Base-by-base conservation (phyloP, 768 basidiomycete species). In the Mycena vulgaris region DNA sequence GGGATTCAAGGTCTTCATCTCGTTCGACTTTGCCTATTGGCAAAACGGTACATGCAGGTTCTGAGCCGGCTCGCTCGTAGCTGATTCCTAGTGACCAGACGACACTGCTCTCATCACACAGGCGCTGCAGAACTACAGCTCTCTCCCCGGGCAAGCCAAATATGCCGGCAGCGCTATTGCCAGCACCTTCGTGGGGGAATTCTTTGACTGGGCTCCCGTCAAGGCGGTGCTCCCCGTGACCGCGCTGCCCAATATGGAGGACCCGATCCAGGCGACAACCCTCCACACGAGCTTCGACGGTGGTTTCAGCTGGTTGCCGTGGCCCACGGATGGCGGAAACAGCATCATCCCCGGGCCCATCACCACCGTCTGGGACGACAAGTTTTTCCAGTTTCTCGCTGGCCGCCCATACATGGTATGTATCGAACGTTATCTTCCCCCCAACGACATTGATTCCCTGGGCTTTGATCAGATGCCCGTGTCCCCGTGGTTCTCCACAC, bases 161-260 rank as follows among this genome's bases (percentile, higher is more conserved):
- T 81, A 80, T 66, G 74, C 80, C 57, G 78, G 78, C 40, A 79
- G 80, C 53, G 77, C 79, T 4, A 80, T 86, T 66, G 81, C 84
- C 4, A 83, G 84, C 14, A 84, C 86, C 4, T 87, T 86, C 74
- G 79, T 79, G 63, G 87, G 81, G 58, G 85, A 87, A 45, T 79
- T 78, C 68, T 88, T 87, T 73, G 79, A 78, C 21, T 88, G 70
- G 70, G 39, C 49, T 33, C 55, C 64, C 30, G 65, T 68, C 52
- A 68, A 68, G 61, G 53, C 70, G 33, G 55, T 42, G 8, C 51
- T 68, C 31, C 8, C 71, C 56, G 74, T 78, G 11, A 76, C 76
- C 13, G 77, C 78, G 25, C 74, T 78, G 65, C 78, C 76, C 25
- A 77, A 51, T 51, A 72, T 78, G 49, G 71, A 78, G 14, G 77